These are phyloP conservation scores for Fusarium pseudonygamai DNA, from an alignment of 2,329 filamentous ascomycete species.

Conservation along the genomic window DNA sequence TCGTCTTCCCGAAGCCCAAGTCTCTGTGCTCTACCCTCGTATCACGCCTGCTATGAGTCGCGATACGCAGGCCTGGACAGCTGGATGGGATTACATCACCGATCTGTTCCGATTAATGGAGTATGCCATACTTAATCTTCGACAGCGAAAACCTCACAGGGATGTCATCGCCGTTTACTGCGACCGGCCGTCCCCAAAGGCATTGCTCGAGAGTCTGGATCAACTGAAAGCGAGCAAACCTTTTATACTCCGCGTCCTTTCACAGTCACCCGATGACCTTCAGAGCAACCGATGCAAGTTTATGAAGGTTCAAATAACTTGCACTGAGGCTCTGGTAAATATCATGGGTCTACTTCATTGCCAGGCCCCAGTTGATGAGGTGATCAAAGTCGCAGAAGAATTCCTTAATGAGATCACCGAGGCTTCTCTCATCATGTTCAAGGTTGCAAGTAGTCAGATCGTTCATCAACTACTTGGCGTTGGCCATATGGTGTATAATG, in stretches of 20 bases:
- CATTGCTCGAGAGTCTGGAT: background rate
- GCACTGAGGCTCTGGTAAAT: background rate
- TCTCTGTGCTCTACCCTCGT: background rate
- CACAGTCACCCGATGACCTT: background rate
- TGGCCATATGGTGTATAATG: background rate
- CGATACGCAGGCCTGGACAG: background rate
- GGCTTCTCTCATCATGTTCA: background rate
- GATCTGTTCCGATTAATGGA: background rate
- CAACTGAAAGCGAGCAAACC: background rate
- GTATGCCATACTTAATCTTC: background rate
- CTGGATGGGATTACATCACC: slow-evolving; percentile 2
- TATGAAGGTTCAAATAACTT: background rate
- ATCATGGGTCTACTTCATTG: background rate
- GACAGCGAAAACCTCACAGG: background rate
- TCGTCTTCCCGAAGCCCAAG: background rate
- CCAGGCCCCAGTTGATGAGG: background rate
- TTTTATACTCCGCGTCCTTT: background rate
- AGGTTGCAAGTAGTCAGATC: background rate
- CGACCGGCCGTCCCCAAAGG: background rate
- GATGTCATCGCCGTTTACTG: background rate
- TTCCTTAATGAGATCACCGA: background rate
- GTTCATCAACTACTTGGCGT: background rate
- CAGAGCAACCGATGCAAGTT: background rate
- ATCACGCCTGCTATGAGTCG: slow-evolving; percentile 1
- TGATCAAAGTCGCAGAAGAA: background rate